Base-by-base conservation (phyloP, 2,329 filamentous ascomycete species). In the Stachybotrys elegans region DNA sequence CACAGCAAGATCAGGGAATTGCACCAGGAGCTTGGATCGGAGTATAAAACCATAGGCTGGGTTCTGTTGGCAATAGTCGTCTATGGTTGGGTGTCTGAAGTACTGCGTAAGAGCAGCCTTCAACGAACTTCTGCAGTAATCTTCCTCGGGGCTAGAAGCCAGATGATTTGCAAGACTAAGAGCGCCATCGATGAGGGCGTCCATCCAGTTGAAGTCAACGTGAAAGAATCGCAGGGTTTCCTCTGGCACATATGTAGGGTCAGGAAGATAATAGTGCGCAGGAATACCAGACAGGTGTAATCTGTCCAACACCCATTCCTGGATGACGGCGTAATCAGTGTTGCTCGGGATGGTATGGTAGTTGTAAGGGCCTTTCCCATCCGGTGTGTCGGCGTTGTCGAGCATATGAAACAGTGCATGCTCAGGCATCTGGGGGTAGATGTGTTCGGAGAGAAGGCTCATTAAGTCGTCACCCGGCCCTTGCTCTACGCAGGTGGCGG, bases 131-230 rank as follows among this genome's bases (percentile, higher is more conserved):
- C 60, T 51, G 17, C 13, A 17, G 9, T 14, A 7, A 36, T 46
- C 45, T 5, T 60, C 54, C 16, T 55, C 42, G 3, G 43, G 8
- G 23, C 17, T 25, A 34, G 14, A 19, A 3, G 49, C 52, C 2
- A 58, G 19, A 43, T 67, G 61, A 48, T 71, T 70, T 1, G 52
- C 66, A 4, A 65, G 31, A 21, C 58, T 63, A 3, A 72, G 52
- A 1, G 62, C 68, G 2, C 68, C 68, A 48, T 71, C 68, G 7
- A 71, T 46, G 6, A 71, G 40, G 1, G 54, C 55, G 35, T 69
- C 62, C 0, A 58, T 49, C 68, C 68, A 71, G 40, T 56, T 58
- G 5, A 48, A 31, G 43, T 71, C 68, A 22, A 71, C 57, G 37
- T 60, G 43, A 48, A 71, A 71, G 48, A 67, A 64, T 1, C 66